Conservation (phyloP, 805 yeast species). For the Teunomyces kruisii region DNA sequence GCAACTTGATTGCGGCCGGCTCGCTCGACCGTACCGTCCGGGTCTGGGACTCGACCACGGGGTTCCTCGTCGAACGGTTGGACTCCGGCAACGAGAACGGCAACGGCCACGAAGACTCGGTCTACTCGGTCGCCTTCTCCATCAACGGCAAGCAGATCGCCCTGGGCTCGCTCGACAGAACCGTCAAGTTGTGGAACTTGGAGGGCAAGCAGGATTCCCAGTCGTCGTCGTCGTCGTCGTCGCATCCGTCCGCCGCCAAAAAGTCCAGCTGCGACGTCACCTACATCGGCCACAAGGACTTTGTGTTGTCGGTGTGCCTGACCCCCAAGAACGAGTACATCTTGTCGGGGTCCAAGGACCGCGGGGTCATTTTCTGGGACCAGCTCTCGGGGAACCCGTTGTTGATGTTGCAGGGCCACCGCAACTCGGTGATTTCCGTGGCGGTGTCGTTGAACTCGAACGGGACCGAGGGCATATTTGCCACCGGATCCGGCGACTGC, state of each 20-base stretch:
- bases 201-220: constrained; percentile 48
- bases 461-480: constrained; percentile 80
- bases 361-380: constrained; percentile 98
- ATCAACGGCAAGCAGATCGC: constrained; percentile 90
- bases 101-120: constrained; percentile 95
- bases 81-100: constrained; percentile 86
- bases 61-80: constrained; percentile 85
- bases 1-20: constrained; percentile 92
- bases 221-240: too few species aligned
- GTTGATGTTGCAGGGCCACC: constrained; percentile 94
- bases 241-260: constrained; percentile 22
- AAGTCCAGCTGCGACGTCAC: constrained; percentile 80
- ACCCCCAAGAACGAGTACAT: constrained; percentile 92
- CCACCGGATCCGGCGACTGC: constrained; percentile 97
- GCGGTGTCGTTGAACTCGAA: constrained; percentile 82
- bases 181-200: constrained; percentile 94
- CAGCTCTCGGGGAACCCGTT: constrained; percentile 87
- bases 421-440: constrained; percentile 92
- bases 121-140: constrained; percentile 90
- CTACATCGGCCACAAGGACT: constrained; percentile 93
- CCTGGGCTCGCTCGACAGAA: constrained; percentile 91
- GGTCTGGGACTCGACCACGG: constrained; percentile 94
- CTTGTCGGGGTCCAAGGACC: constrained; percentile 91
- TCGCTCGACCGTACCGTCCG: constrained; percentile 92
- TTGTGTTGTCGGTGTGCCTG: constrained; percentile 89